Evolutionary conservation across 2,329 filamentous ascomycete genomes (phyloP).

Genomic region (Alternaria alternata): DNA sequence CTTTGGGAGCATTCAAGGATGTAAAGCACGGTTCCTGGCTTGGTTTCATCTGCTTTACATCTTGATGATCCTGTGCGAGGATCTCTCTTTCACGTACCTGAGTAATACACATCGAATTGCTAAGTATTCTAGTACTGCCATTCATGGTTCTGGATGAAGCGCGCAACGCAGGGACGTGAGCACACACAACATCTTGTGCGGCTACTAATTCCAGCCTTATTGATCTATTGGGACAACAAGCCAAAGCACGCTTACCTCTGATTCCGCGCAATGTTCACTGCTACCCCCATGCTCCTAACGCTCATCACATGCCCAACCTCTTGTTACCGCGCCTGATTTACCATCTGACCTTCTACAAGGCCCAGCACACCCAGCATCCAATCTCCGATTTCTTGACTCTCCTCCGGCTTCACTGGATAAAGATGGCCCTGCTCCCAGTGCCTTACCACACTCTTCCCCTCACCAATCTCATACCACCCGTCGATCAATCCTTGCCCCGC

Average conservation of each 20-base stretch:
- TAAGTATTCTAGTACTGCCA: neutral
- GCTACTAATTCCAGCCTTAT: neutral
- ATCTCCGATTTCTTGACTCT: constrained; percentile 39
- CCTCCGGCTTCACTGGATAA: constrained; percentile 44
- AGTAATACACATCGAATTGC: neutral
- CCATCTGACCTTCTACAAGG: neutral
- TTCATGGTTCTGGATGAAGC: neutral
- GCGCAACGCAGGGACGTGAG: neutral
- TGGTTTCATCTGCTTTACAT: neutral
- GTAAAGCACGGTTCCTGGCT: neutral
- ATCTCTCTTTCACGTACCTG: neutral
- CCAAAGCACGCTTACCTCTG: neutral
- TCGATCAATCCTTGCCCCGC: constrained; percentile 42
- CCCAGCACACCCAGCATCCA: constrained; percentile 31
- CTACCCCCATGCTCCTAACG: neutral
- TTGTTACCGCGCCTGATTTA: neutral
- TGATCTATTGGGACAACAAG: neutral
- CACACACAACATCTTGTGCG: neutral
- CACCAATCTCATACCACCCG: constrained; percentile 34
- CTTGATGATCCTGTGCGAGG: neutral
- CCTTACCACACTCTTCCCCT: constrained; percentile 34
- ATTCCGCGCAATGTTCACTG: neutral
- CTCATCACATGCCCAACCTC: neutral
- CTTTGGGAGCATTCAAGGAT: neutral
- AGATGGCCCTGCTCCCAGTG: constrained; percentile 48